Percentiles rank a stretch among this genome's conserved stretches.
These are phyloP conservation scores for Arxiozyma slooffiae DNA, from an alignment of 1,139 yeast genomes.

Conservation along the genomic window DNA sequence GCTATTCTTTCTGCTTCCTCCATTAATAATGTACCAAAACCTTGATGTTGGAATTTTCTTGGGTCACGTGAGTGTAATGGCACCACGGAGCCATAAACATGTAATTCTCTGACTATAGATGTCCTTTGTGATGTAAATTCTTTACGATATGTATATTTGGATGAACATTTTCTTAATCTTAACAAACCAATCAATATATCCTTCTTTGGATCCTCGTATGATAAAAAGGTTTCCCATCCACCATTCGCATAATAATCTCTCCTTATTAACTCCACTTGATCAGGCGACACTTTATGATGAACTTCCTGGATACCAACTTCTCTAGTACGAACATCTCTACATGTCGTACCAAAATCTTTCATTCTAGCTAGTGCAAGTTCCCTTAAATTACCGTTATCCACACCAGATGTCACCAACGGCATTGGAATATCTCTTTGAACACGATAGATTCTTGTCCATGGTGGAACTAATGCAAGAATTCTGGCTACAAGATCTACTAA, in stretches of 20 bases:
- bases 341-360: constrained; percentile 94
- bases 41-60: constrained; percentile 96
- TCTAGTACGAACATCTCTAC: constrained; percentile 96
- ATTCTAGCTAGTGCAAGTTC: constrained; percentile 93
- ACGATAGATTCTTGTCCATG: constrained; percentile 98
- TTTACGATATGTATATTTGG: constrained; percentile 81
- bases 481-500: constrained; percentile 90
- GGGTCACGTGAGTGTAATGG: constrained; percentile 98
- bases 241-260: constrained; percentile 96
- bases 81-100: constrained; percentile 95
- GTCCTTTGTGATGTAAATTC: constrained; percentile 80
- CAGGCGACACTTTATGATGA: constrained; percentile 94
- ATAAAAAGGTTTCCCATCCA: constrained; percentile 96
- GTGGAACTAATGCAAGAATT: constrained; percentile 91
- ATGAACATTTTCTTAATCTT: constrained; percentile 79
- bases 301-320: constrained; percentile 99
- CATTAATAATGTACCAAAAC: constrained; percentile 94
- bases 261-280: constrained; percentile 89
- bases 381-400: constrained; percentile 92
- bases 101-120: constrained; percentile 88
- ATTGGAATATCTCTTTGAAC: constrained; percentile 98
- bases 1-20: constrained; percentile 98
- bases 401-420: constrained; percentile 98
- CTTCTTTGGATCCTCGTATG: constrained; percentile 95
- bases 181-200: constrained; percentile 88